Percentiles rank a stretch among this genome's conserved stretches.
Evolutionary conservation across 2,329 filamentous ascomycete genomes (phyloP).

Genomic region (Colletotrichum sp.): DNA sequence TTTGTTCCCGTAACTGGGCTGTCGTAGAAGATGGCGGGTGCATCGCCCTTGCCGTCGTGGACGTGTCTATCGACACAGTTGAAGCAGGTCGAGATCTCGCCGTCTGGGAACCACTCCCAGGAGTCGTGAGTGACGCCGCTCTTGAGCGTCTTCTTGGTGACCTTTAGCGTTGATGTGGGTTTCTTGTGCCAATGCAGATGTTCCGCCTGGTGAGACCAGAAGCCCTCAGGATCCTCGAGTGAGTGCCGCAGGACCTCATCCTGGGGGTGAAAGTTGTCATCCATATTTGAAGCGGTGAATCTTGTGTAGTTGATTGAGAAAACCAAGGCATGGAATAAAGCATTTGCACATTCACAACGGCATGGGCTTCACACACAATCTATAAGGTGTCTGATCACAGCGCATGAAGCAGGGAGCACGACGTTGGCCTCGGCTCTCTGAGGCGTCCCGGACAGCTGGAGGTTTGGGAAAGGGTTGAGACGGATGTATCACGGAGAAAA

Average conservation of each 20-base stretch:
- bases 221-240: slow-evolving; percentile 70
- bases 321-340: background rate
- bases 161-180: slow-evolving; percentile 67
- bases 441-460: background rate
- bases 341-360: background rate
- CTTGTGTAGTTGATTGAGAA: background rate
- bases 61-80: slow-evolving; percentile 94
- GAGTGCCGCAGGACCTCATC: slow-evolving; percentile 61
- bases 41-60: slow-evolving; percentile 74
- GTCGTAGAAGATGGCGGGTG: slow-evolving; percentile 84
- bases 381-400: background rate
- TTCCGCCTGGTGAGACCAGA: slow-evolving; percentile 78
- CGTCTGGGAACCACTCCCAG: slow-evolving; percentile 91
- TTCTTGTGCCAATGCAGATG: slow-evolving; percentile 82
- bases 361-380: background rate
- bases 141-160: slow-evolving; percentile 66
- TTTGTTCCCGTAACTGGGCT: slow-evolving; percentile 81
- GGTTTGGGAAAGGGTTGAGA: background rate
- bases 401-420: background rate
- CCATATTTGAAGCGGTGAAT: background rate
- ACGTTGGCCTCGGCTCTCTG: background rate
- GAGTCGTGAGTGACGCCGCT: slow-evolving; percentile 70
- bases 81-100: slow-evolving; percentile 89
- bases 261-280: slow-evolving; percentile 45
- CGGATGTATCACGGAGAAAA: background rate